These are phyloP conservation scores for Cystobasidiaceae sp. DNA, from an alignment of 1,284 basidiomycete genomes.

Conservation along the genomic window DNA sequence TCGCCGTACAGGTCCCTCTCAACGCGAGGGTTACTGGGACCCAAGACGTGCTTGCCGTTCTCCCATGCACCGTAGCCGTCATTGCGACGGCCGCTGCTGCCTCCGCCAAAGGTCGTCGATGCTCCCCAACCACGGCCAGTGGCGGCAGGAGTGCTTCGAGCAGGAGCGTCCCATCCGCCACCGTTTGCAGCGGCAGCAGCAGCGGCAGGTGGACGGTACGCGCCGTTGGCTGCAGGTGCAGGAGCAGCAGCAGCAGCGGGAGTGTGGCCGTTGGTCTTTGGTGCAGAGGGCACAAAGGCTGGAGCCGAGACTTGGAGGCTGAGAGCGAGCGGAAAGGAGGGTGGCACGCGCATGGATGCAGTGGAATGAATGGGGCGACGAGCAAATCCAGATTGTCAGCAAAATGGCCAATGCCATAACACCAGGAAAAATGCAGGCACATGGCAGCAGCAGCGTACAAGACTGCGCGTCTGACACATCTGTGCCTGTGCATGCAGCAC, in stretches of 20 bases:
- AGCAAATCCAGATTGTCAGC: too few relatives aligned
- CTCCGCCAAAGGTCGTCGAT: neutral
- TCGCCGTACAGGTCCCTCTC: constrained; percentile 98
- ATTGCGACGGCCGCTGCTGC: constrained; percentile 41
- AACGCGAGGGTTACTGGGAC: constrained; percentile 72
- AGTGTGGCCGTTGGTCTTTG: too few relatives aligned
- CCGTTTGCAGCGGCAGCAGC: too few relatives aligned
- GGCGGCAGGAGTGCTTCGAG: neutral
- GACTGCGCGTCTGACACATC: too few relatives aligned
- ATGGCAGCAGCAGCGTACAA: too few relatives aligned
- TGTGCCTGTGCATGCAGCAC: too few relatives aligned
- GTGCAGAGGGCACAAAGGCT: constrained; percentile 2
- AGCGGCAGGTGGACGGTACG: constrained; percentile 12
- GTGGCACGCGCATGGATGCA: too few relatives aligned
- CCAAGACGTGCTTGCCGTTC: constrained; percentile 79
- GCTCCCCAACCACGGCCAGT: constrained; percentile 7
- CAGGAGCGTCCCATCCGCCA: constrained; percentile 19
- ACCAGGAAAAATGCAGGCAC: too few relatives aligned
- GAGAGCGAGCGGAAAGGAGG: too few relatives aligned
- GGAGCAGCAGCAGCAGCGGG: neutral
- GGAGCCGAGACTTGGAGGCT: constrained; percentile 16
- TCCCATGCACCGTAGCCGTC: constrained; percentile 69
- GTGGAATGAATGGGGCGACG: too few relatives aligned
- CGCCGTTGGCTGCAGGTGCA: constrained; percentile 1
- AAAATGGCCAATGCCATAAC: too few relatives aligned